phyloP scores from a whole-genome alignment of 768 basidiomycete genomes.

The Cystofilobasidium ferigula region DNA sequence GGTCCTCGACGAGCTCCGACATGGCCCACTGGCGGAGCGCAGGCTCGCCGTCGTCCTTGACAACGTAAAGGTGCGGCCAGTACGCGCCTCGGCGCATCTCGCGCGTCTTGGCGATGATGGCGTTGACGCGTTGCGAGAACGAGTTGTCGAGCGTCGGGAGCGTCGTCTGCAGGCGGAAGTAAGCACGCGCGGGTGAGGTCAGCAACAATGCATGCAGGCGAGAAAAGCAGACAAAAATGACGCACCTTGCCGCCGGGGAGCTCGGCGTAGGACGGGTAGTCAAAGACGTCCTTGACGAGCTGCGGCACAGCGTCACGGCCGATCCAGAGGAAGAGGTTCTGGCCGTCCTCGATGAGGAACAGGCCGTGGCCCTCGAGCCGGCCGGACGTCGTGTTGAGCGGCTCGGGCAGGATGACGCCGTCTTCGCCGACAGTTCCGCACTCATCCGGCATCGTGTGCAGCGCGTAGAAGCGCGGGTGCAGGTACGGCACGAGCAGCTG shows the following conservation, averaged over 20 bases:
- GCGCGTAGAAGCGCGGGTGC: conserved; percentile 86
- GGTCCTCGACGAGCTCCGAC: conserved; percentile 85
- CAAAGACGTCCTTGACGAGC: conserved; percentile 85
- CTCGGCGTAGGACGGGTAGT: conserved; percentile 73
- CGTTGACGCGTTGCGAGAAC: conserved; percentile 91
- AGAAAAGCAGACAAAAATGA: conserved; percentile 4
- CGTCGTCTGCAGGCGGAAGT: conserved; percentile 50
- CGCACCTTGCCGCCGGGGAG: conserved; percentile 85
- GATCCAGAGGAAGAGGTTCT: conserved; percentile 95
- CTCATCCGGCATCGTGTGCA: conserved; percentile 94
- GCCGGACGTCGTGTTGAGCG: conserved; percentile 87
- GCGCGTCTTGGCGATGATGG: conserved; percentile 83
- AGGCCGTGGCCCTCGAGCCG: conserved; percentile 87
- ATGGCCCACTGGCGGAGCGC: conserved; percentile 90
- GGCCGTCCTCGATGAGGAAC: conserved; percentile 92
- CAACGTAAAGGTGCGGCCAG: conserved; percentile 47
- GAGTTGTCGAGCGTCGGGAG: conserved; percentile 82
- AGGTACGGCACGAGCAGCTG: conserved; percentile 87
- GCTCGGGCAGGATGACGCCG: conserved; percentile 76
- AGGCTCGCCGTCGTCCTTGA: conserved; percentile 96
- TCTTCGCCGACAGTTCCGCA: conserved; percentile 82
- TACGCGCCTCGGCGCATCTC: conserved; percentile 89
- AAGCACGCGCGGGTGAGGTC: background rate
- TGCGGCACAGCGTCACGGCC: conserved; percentile 98
- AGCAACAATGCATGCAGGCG: background rate